Evolutionary conservation across 768 basidiomycete species (phyloP).

Genomic region (Kwoniella newhampshirensis): DNA sequence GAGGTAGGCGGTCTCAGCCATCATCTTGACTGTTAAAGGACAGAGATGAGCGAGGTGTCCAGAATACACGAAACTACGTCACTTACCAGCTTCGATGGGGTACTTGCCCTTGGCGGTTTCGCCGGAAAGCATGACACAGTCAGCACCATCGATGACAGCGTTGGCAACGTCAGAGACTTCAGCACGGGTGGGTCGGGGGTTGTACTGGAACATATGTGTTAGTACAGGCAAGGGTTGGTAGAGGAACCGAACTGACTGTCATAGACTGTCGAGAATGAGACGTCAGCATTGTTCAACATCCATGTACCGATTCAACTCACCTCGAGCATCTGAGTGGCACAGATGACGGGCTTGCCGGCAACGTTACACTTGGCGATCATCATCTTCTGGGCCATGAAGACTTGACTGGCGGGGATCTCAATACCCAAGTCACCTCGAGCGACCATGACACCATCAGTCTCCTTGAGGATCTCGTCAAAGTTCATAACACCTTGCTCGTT

Average conservation of each 20-base stretch:
- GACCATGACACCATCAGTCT: slow-evolving; percentile 98
- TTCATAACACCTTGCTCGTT: slow-evolving; percentile 98
- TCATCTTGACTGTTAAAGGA: slow-evolving; percentile 80
- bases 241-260: slow-evolving; percentile 7
- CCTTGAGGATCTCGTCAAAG: slow-evolving; percentile 96
- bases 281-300: not conserved
- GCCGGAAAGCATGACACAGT: slow-evolving; percentile 99
- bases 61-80: not conserved
- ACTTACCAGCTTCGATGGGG: slow-evolving; percentile 86
- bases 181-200: slow-evolving; percentile 96
- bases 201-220: slow-evolving; percentile 63
- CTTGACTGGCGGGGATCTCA: slow-evolving; percentile 98
- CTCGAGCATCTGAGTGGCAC: slow-evolving; percentile 99
- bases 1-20: slow-evolving; percentile 98
- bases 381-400: slow-evolving; percentile 99
- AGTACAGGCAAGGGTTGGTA: slow-evolving; percentile 7
- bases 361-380: slow-evolving; percentile 99
- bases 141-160: slow-evolving; percentile 95
- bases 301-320: slow-evolving; percentile 56
- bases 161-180: slow-evolving; percentile 98
- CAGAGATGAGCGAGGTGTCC: not conserved
- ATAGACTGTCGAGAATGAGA: slow-evolving; percentile 6
- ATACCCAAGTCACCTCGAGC: slow-evolving; percentile 99
- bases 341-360: slow-evolving; percentile 95
- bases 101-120: slow-evolving; percentile 98